Evolutionary conservation across 106 monocot genomes (phyloP), one percentile per base, ranked within the genome.

Genomic region (Dioscorea dumetorum): DNA sequence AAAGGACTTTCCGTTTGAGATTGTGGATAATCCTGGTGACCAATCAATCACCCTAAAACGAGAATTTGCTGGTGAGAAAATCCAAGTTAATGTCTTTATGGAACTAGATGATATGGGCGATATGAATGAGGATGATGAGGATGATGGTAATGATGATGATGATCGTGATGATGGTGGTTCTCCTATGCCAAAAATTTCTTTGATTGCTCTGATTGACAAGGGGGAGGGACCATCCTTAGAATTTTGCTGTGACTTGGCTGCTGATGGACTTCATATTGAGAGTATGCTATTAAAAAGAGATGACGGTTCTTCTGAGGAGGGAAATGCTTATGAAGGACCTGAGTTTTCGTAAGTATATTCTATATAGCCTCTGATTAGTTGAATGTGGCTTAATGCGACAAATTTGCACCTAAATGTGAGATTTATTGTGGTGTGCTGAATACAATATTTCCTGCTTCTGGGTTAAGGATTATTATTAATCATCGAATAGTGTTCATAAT

Each of bases 11-110:
- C 86, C 91, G 8, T 97, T 97, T 71, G 77, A 82, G 68, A 87
- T 97, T 21, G 69, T 84, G 24, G 95, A 97, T 74, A 89, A 76
- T 51, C 82, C 86, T 60, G 91, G 91, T 18, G 91, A 97, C 19
- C 84, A 97, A 33, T 24, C 84, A 5, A 83, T 97, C 28, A 77
- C 76, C 28, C 78, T 97, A 18, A 82, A 84, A 50, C 72, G 95
- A 8, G 70, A 84, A 28, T 74, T 80, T 67, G 62, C 20, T 4
- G 86, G 81, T 49, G 95, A 97, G 78, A 77, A 51, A 19, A 89
- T 97, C 23, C 76, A 88, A 66, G 86, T 76, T 59, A 67, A 69
- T 58, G 82, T 91, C 52, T 84, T 74, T 19, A 63, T 83, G 73
- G 74, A 85, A 60, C 62, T 68, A 17, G 81, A 74, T 24, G 67